Evolutionary conservation across 768 basidiomycete species (phyloP).

Genomic region (Lactifluus subvellereus): DNA sequence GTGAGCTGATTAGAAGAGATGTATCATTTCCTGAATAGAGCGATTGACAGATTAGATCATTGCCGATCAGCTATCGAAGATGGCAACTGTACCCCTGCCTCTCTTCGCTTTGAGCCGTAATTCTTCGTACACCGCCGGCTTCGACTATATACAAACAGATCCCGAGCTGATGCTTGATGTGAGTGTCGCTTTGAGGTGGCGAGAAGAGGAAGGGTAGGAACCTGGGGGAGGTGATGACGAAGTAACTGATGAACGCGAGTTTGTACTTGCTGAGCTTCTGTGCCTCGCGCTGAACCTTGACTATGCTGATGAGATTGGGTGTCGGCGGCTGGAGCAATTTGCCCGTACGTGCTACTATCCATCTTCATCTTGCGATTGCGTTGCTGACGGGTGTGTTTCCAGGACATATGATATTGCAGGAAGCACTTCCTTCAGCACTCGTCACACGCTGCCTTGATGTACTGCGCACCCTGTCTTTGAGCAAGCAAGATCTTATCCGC

Average conservation of each 20-base stretch:
- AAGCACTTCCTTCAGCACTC: slow-evolving; percentile 60
- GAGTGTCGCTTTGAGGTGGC: too few relatives aligned
- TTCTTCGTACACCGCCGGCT: too few relatives aligned
- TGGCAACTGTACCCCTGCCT: too few relatives aligned
- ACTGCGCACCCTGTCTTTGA: slow-evolving; percentile 59
- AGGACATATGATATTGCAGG: slow-evolving; percentile 80
- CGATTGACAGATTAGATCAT: background rate
- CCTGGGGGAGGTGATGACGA: slow-evolving; percentile 32
- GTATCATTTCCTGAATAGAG: background rate
- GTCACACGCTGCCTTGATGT: slow-evolving; percentile 79
- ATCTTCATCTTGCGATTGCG: background rate
- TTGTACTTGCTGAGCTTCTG: slow-evolving; percentile 74
- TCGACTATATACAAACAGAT: background rate
- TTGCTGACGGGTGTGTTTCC: slow-evolving; percentile 8
- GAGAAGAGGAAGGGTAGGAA: too few relatives aligned
- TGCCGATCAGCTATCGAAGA: too few relatives aligned
- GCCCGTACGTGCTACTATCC: slow-evolving; percentile 51
- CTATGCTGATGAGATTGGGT: slow-evolving; percentile 88
- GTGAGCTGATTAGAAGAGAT: background rate
- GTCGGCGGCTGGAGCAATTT: slow-evolving; percentile 80
- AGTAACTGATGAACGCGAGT: slow-evolving; percentile 43
- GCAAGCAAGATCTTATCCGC: slow-evolving; percentile 80
- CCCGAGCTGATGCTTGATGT: too few relatives aligned
- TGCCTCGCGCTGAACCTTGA: slow-evolving; percentile 74
- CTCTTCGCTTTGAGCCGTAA: too few relatives aligned